Evolutionary conservation across 169 alveolate genomes (phyloP).

Genomic region (Eimeria praecox): DNA sequence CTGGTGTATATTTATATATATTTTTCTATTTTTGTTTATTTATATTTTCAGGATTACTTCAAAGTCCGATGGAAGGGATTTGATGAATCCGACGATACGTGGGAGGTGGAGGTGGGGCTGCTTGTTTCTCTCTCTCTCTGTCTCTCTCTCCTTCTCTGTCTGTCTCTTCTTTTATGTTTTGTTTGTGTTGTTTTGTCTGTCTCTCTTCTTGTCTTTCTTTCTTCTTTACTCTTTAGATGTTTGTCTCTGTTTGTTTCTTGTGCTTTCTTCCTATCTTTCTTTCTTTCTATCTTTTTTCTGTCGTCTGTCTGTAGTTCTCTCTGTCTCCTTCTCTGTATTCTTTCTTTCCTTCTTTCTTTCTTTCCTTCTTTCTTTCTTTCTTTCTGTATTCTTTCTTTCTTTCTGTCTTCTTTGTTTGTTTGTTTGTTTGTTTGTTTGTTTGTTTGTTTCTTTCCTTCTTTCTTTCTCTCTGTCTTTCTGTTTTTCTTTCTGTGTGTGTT

Average conservation of each 20-base stretch:
- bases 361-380: too few species aligned
- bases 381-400: too few species aligned
- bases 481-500: not conserved
- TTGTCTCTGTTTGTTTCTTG: too few species aligned
- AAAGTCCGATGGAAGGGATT: constrained; percentile 80
- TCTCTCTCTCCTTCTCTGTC: not conserved
- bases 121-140: not conserved
- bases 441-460: not conserved
- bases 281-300: too few species aligned
- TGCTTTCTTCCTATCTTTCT: too few species aligned
- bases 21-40: not conserved
- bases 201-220: not conserved
- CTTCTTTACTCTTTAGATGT: too few species aligned
- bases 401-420: too few species aligned
- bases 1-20: not conserved
- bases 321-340: not conserved
- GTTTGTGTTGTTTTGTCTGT: not conserved
- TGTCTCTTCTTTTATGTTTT: not conserved
- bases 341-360: not conserved
- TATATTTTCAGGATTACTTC: constrained; percentile 7
- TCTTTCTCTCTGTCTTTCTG: not conserved
- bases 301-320: not conserved
- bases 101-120: constrained; percentile 78
- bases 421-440: too few species aligned
- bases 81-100: constrained; percentile 69